A percentile compares a stretch with the other conserved stretches of the same genome.
Evolutionary conservation across 208 protist species (phyloP).

Genomic region (Endotrypanum monterogeii): DNA sequence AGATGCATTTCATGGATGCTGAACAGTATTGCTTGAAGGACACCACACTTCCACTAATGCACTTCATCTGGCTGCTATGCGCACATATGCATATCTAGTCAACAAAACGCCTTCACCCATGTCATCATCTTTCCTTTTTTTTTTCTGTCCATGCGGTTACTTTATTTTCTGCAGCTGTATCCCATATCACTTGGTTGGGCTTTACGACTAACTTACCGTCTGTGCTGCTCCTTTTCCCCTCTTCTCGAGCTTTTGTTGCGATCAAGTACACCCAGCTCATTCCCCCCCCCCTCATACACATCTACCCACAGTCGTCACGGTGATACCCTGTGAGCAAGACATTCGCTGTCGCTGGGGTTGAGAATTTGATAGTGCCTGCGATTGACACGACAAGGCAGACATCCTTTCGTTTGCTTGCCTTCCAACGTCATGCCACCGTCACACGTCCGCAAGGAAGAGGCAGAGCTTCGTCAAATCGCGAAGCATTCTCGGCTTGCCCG

Average conservation of each 20-base stretch:
- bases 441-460: conserved; percentile 81
- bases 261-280: neutral
- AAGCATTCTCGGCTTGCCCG: conserved; percentile 52
- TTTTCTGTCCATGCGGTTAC: neutral
- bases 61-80: neutral
- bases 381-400: neutral
- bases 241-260: neutral
- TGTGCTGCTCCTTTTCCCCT: neutral
- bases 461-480: conserved; percentile 79
- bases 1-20: neutral
- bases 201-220: neutral
- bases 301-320: neutral
- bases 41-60: neutral
- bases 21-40: neutral
- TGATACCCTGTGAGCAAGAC: neutral
- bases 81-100: neutral
- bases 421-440: conserved; percentile 48
- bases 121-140: neutral
- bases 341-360: neutral
- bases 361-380: neutral
- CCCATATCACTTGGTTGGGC: neutral
- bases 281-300: neutral
- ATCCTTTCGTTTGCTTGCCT: neutral
- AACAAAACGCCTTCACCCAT: neutral
- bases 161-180: neutral